Conservation (phyloP, 2,329 filamentous ascomycete genomes). For the Calonectria pseudoreteaudii region DNA sequence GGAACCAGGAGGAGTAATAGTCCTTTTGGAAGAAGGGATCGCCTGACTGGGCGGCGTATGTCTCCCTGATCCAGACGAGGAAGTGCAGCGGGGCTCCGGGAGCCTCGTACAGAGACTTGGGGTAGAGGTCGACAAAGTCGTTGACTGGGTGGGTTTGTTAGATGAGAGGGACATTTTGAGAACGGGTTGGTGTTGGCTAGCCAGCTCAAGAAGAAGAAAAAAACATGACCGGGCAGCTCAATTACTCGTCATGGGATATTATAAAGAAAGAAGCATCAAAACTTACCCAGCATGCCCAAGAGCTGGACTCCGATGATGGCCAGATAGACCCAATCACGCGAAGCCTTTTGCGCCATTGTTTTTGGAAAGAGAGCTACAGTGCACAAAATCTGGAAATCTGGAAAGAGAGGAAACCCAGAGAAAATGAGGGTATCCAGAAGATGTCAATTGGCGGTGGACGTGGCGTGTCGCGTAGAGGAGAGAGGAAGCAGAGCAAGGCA, state of each 20-base stretch:
- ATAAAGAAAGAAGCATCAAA: background rate
- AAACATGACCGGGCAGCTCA: background rate
- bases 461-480: background rate
- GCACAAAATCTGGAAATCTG: background rate
- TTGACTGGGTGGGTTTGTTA: conserved; percentile 55
- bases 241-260: background rate
- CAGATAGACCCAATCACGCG: conserved; percentile 52
- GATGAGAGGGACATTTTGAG: background rate
- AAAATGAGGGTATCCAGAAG: background rate
- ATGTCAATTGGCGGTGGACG: background rate
- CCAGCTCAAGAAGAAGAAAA: too few species aligned
- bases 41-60: conserved; percentile 61
- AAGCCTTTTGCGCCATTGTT: conserved; percentile 44
- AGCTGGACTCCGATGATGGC: conserved; percentile 49
- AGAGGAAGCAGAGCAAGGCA: too few species aligned
- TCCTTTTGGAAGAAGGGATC: conserved; percentile 64
- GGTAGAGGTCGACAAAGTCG: conserved; percentile 67
- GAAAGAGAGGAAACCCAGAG: too few species aligned
- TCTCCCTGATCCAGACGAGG: conserved; percentile 57
- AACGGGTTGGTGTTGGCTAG: too few species aligned
- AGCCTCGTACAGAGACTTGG: conserved; percentile 56
- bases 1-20: conserved; percentile 61
- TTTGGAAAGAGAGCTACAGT: background rate
- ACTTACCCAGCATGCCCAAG: conserved; percentile 51
- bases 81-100: conserved; percentile 60